Evolutionary conservation across 768 basidiomycete genomes (phyloP).

Genomic region (Gloeopeniophorella convolvens): DNA sequence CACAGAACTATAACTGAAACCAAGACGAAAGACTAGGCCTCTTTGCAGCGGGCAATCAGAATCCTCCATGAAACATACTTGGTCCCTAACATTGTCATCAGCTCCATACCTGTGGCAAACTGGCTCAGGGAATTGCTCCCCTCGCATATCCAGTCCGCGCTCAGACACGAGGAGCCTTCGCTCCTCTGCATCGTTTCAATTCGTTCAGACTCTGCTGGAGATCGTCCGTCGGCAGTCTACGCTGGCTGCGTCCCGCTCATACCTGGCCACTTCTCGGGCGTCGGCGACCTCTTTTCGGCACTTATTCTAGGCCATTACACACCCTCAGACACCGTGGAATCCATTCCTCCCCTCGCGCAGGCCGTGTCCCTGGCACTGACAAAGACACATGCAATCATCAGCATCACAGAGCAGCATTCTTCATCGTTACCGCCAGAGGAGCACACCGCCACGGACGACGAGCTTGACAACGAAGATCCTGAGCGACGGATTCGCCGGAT

Average conservation of each 20-base stretch:
- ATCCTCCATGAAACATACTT: conserved; percentile 69
- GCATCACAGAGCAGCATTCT: conserved; percentile 52
- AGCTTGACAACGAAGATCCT: conserved; percentile 59
- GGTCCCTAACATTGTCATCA: conserved; percentile 87
- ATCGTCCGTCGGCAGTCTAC: conserved; percentile 43
- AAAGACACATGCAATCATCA: conserved; percentile 69
- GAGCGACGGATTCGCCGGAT: conserved; percentile 65
- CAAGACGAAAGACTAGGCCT: conserved; percentile 55
- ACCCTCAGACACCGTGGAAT: conserved; percentile 20
- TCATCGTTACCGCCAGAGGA: conserved; percentile 53
- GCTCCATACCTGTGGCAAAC: conserved; percentile 67
- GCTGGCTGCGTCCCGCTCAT: conserved; percentile 70
- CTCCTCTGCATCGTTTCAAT: conserved; percentile 83
- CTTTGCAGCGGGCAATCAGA: conserved; percentile 61
- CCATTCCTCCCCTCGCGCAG: conserved; percentile 40
- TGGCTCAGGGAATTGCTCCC: conserved; percentile 59
- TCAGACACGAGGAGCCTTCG: conserved; percentile 31
- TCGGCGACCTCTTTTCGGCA: conserved; percentile 95
- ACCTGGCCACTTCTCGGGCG: conserved; percentile 91
- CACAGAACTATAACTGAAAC: conserved; percentile 69
- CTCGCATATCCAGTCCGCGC: conserved; percentile 30
- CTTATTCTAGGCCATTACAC: conserved; percentile 79
- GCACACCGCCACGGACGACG: conserved; percentile 63
- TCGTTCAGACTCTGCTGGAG: conserved; percentile 21
- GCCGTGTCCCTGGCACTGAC: conserved; percentile 65